Conservation (phyloP, 768 basidiomycete species). For the Symmetrospora coprosmae region DNA sequence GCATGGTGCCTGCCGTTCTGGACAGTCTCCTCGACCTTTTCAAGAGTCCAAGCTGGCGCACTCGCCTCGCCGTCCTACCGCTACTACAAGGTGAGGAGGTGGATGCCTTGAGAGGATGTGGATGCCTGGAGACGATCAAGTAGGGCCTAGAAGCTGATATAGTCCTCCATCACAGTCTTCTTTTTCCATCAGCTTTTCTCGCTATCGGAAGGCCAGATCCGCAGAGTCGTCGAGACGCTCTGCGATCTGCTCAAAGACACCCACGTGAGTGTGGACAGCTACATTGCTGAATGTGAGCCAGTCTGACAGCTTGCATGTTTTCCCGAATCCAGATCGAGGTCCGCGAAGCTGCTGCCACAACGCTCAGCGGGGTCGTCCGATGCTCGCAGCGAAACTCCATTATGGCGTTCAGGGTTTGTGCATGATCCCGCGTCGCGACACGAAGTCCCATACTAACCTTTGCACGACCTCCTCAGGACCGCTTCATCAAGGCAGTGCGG, state of each 20-base stretch:
- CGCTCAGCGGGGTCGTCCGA: conserved; percentile 39
- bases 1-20: conserved; percentile 55
- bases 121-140: no score
- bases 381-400: conserved; percentile 41
- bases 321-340: conserved; percentile 24
- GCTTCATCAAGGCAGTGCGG: conserved; percentile 61
- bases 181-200: conserved; percentile 69
- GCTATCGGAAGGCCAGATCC: conserved; percentile 58
- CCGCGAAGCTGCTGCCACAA: conserved; percentile 33
- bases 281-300: conserved; percentile 4
- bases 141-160: no score
- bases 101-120: no score
- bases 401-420: conserved; percentile 36
- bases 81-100: conserved; percentile 43
- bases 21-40: conserved; percentile 63
- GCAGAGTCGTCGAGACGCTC: conserved; percentile 69
- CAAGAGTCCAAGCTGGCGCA: conserved; percentile 69
- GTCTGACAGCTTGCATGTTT: neutral
- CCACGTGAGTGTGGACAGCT: conserved; percentile 36
- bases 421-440: neutral
- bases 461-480: no score
- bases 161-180: conserved; percentile 27
- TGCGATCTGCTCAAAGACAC: conserved; percentile 54
- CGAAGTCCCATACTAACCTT: conserved; percentile 13
- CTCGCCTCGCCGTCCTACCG: conserved; percentile 70